Evolutionary conservation across 768 basidiomycete species (phyloP), one percentile per base, ranked within the genome.

Genomic region (Zangia roseola): DNA sequence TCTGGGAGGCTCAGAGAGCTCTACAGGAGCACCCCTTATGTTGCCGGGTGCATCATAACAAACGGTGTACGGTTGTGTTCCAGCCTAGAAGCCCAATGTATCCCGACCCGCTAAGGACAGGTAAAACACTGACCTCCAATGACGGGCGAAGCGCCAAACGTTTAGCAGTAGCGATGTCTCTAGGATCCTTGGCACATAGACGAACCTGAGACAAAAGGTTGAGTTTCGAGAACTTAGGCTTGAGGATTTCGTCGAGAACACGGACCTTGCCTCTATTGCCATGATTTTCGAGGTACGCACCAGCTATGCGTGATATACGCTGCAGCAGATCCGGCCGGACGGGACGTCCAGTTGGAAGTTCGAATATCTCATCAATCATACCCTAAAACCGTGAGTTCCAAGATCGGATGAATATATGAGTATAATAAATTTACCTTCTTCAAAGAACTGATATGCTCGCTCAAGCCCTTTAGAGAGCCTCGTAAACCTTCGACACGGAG

Each of bases 301-400:
- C 81, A 7, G 85, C 75, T 17, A 80, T 48, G 44, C 84, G 81
- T n/a, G 89, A 91, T 50, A 91, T 80, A 23, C 74, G 75, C 51
- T 82, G 80, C 19, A 84, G 56, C n/a, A 81, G 53, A 45, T 79
- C 77, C 10, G 68, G 57, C 1, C 64, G 68, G 34, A 88, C 57
- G n/a, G 69, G 64, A 37, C 58, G 59, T 23, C 68, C 62, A 5
- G 74, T 67, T 10, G 83, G 83, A 13, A 85, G 65, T 46, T 71
- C 65, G 34, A 69, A 60, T 21, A 57, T 65, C 23, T 73, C 70
- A 36, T 71, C 63, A 16, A 57, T 54, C 39, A 67, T 60, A 43
- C 47, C 55, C 69, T 69, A 13, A 12, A 17, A 37, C 13, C 25
- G 31, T 12, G 37, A 3, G 36, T 40, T 40, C 25, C 23, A 45